Base-by-base conservation (phyloP, 2,329 filamentous ascomycete genomes). In the Penicillium fuscoglaucum region DNA sequence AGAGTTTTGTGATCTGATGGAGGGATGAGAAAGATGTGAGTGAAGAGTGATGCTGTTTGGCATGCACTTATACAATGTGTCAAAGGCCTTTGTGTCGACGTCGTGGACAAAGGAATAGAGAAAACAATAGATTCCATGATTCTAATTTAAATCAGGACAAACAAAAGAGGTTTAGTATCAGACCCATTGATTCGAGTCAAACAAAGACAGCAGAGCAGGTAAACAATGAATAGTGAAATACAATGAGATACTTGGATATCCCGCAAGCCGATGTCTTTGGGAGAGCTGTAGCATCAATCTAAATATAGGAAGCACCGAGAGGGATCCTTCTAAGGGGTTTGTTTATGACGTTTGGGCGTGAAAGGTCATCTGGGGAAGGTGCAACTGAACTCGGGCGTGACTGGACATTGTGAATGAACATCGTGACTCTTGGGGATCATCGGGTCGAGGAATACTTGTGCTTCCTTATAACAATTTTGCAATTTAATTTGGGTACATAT, bases 341-440 rank as follows among this genome's bases (percentile, higher is more conserved):
- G 6, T 8, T 37, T 15, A 46, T 66, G 61, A 66, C 61, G 49
- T 60, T 56, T 57, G 64, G 57, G 51, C 52, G 52, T 55, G 31
- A 17, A 49, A 29, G 58, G 60, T 66, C 65, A 67, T 61, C 55
- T 58, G 63, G 53, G 58, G 49, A 57, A 54, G 55, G 47, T 43
- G 52, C 17, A 50, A 50, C 13, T 55, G 46, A 21, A 48, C 53
- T 56, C 45, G 56, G 55, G 63, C 58, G 58, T 67, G 65, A 67
- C 56, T n/a, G 21, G 55, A 60, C 54, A 64, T 52, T 61, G 39
- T 63, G 53, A 52, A 49, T 40, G 26, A 58, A 26, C 39, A 52
- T 28, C 7, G 47, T 45, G 47, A 55, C 33, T 28, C 5, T 26
- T 8, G 3, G 6, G n/a, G 53, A 51, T 55, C 53, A 44, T 33